phyloP scores from a whole-genome alignment of 345 rosid species.

The Camelina laxa region DNA sequence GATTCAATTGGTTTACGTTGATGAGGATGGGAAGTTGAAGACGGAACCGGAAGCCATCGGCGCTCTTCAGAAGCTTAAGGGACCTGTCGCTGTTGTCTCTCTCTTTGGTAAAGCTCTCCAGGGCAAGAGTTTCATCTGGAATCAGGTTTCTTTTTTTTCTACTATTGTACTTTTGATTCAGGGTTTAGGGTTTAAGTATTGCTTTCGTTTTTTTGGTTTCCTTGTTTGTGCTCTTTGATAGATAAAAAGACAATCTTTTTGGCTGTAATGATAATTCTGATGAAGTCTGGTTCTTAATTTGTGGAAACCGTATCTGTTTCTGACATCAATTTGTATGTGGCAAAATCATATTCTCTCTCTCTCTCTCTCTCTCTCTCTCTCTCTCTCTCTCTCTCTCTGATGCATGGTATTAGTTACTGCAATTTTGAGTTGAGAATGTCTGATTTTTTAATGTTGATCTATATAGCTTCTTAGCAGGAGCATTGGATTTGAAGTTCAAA shows the following conservation, averaged over 20 bases:
- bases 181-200: slow-evolving; percentile 28
- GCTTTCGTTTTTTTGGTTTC: not conserved
- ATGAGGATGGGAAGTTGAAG: slow-evolving; percentile 50
- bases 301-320: not conserved
- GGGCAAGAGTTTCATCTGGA: slow-evolving; percentile 50
- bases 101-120: slow-evolving; percentile 47
- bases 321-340: slow-evolving; percentile 10
- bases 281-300: slow-evolving; percentile 5
- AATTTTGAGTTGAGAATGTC: slow-evolving; percentile 23
- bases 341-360: not conserved
- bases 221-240: not conserved
- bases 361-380: not conserved
- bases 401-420: slow-evolving; percentile 3
- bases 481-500: slow-evolving; percentile 50
- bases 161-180: not conserved
- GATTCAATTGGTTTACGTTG: slow-evolving; percentile 49
- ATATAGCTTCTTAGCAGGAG: slow-evolving; percentile 49
- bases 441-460: slow-evolving; percentile 16
- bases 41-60: slow-evolving; percentile 51
- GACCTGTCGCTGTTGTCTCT: slow-evolving; percentile 51
- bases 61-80: slow-evolving; percentile 49
- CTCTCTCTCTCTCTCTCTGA: not conserved
- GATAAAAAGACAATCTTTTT: not conserved
- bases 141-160: slow-evolving; percentile 39
- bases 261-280: slow-evolving; percentile 9